Conservation (phyloP, 2,329 filamentous ascomycete species). For the Knoxdaviesia capensis region DNA sequence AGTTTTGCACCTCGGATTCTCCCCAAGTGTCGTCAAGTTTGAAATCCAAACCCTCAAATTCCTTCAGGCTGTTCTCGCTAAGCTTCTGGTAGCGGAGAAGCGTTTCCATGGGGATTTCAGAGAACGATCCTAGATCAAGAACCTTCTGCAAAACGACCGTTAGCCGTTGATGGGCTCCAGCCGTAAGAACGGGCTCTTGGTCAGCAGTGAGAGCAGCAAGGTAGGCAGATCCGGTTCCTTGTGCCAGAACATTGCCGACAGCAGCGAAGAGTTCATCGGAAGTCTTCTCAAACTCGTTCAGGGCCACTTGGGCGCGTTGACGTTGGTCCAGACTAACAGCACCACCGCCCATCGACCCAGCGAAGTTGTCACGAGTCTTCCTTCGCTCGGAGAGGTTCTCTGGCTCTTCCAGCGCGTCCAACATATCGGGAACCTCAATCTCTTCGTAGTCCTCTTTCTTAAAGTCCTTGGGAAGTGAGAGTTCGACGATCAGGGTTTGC, state of each 20-base stretch:
- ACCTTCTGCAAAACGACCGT: constrained; percentile 58
- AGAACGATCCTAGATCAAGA: constrained; percentile 46
- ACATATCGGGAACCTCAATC: constrained; percentile 22
- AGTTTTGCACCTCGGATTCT: constrained; percentile 47
- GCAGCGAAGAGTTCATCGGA: constrained; percentile 56
- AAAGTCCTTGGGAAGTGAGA: constrained; percentile 10
- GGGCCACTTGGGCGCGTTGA: constrained; percentile 56
- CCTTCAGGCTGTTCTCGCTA: constrained; percentile 53
- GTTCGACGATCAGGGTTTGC: too few relatives aligned
- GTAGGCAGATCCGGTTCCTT: constrained; percentile 34
- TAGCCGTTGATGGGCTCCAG: constrained; percentile 46
- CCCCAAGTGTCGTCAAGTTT: constrained; percentile 48
- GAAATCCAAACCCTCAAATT: constrained; percentile 45
- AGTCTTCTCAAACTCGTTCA: constrained; percentile 49
- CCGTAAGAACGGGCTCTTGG: constrained; percentile 44
- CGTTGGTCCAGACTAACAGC: constrained; percentile 43
- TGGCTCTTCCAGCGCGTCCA: constrained; percentile 18
- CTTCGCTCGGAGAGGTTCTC: constrained; percentile 30
- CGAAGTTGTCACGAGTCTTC: constrained; percentile 20
- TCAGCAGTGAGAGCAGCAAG: constrained; percentile 33
- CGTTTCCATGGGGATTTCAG: constrained; percentile 53
- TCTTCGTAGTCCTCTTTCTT: constrained; percentile 28
- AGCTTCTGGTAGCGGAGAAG: constrained; percentile 58
- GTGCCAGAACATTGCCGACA: constrained; percentile 44
- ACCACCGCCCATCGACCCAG: too few relatives aligned